Percentiles rank a stretch among this genome's conserved stretches.
phyloP scores from a whole-genome alignment of 495 filamentous ascomycete species.

The Annulohypoxylon bovei region DNA sequence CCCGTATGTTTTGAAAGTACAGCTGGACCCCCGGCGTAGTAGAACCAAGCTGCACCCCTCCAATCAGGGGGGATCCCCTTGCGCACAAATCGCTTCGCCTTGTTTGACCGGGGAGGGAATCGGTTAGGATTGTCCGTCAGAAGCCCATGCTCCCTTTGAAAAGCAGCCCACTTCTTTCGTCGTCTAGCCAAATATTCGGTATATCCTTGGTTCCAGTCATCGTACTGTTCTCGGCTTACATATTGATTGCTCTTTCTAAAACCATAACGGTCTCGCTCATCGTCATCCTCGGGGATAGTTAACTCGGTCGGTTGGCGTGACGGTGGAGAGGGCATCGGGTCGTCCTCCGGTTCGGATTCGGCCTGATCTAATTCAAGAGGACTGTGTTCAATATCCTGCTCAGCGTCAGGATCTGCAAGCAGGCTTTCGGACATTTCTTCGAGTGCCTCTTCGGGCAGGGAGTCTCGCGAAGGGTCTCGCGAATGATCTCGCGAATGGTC shows the following conservation, averaged over 20 bases:
- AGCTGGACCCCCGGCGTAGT: conserved; percentile 89
- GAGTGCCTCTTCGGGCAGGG: conserved; percentile 43
- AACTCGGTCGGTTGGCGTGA: conserved; percentile 37
- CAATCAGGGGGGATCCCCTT: conserved; percentile 97
- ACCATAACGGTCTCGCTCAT: conserved; percentile 81
- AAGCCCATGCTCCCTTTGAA: conserved; percentile 80
- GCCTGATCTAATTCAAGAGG: not conserved
- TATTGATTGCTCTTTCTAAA: conserved; percentile 90
- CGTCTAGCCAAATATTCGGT: conserved; percentile 73
- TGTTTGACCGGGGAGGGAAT: conserved; percentile 82
- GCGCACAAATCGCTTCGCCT: conserved; percentile 87
- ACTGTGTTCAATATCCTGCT: conserved; percentile 10
- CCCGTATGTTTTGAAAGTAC: conserved; percentile 77
- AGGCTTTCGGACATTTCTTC: conserved; percentile 40
- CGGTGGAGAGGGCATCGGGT: conserved; percentile 25
- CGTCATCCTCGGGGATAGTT: conserved; percentile 38
- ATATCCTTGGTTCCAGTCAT: conserved; percentile 81
- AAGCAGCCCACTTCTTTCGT: conserved; percentile 79
- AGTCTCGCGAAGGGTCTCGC: conserved; percentile 48
- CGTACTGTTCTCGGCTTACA: conserved; percentile 78
- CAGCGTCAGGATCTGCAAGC: not conserved
- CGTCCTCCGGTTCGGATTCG: conserved; percentile 28
- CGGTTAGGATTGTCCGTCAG: conserved; percentile 73
- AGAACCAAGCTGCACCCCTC: conserved; percentile 96
- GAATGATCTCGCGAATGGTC: too few relatives aligned